Conservation (phyloP, 345 rosid species). For the Citrus cavaleriei region DNA sequence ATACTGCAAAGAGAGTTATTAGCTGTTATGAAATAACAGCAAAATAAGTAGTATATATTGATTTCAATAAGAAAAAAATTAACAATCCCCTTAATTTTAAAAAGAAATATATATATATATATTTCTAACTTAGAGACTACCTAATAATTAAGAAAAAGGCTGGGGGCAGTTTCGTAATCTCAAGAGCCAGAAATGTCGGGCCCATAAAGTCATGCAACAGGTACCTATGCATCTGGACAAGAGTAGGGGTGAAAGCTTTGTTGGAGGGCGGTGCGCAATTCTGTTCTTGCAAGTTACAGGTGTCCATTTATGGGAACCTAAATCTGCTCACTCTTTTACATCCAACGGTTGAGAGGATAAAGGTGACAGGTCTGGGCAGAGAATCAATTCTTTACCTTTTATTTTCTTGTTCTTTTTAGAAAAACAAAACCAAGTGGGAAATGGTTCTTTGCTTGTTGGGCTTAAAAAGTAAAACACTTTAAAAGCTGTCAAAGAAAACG, state of each 20-base stretch:
- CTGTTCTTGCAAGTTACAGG: background rate
- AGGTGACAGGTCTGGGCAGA: background rate
- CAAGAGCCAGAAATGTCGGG: background rate
- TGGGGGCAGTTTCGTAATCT: background rate
- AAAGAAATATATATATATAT: no score
- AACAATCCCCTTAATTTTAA: no score
- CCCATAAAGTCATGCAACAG: background rate
- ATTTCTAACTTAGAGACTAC: background rate
- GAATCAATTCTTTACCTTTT: background rate
- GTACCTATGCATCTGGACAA: background rate
- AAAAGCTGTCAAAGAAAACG: conserved; percentile 1
- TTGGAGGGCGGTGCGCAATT: background rate
- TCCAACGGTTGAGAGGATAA: background rate
- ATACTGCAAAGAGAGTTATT: rapidly evolving
- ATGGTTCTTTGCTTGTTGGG: conserved; percentile 10
- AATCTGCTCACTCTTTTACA: no score
- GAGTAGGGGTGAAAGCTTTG: background rate
- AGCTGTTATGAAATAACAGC: rapidly evolving
- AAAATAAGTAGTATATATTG: no score
- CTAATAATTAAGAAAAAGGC: background rate
- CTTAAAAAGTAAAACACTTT: background rate
- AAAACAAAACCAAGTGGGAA: background rate
- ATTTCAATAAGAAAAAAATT: no score
- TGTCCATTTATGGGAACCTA: background rate
- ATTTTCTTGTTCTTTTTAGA: background rate